A percentile compares a stretch with the other conserved stretches of the same genome.
These are phyloP conservation scores for Lunasporangiospora selenospora DNA, from an alignment of 192 early-diverging fungal species.

Conservation along the genomic window DNA sequence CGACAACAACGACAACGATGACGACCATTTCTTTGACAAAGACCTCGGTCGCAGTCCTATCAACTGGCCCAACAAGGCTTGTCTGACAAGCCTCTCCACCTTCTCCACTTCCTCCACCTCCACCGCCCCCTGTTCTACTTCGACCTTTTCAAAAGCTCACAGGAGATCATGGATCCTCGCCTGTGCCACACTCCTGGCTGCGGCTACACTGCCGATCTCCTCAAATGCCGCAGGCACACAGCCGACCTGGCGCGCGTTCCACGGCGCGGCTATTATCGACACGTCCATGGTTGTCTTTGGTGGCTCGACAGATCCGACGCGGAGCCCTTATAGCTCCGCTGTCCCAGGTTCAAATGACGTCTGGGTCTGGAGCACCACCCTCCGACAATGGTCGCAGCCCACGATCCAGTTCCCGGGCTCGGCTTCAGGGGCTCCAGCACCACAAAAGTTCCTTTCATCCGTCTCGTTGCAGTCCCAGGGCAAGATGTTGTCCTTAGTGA, in stretches of 20 bases:
- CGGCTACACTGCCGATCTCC: background rate
- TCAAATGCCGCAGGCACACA: conserved; percentile 9
- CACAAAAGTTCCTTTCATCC: conserved; percentile 49
- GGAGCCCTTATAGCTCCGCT: conserved; percentile 26
- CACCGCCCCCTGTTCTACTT: background rate
- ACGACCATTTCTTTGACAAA: background rate
- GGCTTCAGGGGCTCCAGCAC: conserved; percentile 12
- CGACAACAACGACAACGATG: conserved; percentile 4
- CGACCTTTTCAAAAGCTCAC: background rate
- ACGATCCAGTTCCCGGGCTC: conserved; percentile 21
- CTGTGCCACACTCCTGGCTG: no score
- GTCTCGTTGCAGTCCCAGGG: conserved; percentile 49
- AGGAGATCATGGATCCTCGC: no score
- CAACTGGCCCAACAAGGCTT: background rate
- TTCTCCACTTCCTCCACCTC: background rate
- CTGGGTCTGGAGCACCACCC: conserved; percentile 53
- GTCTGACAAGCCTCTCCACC: background rate
- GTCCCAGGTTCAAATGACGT: conserved; percentile 49
- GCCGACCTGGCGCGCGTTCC: conserved; percentile 44
- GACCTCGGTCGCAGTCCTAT: background rate
- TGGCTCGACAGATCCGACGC: conserved; percentile 39
- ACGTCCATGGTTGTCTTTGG: conserved; percentile 58
- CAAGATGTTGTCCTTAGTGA: conserved; percentile 49
- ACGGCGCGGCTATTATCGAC: conserved; percentile 39
- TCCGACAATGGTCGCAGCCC: conserved; percentile 56